phyloP scores from a whole-genome alignment of 108 stramenopile species.

The Stephanodiscus minutulus region DNA sequence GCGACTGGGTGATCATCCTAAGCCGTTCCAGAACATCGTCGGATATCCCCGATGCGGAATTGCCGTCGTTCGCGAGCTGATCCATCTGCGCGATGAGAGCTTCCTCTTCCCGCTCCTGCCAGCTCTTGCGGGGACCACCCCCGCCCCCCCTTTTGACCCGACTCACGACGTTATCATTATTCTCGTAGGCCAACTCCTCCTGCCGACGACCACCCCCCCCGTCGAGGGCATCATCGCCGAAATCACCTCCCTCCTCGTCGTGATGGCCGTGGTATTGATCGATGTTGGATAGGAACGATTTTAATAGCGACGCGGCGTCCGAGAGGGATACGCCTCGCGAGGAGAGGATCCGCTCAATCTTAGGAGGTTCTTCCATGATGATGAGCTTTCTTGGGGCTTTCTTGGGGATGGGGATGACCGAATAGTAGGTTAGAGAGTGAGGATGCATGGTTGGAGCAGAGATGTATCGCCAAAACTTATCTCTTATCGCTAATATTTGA shows the following conservation, averaged over 20 bases:
- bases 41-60: conserved; percentile 19
- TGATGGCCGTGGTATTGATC: conserved; percentile 13
- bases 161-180: not conserved
- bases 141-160: not conserved
- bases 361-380: conserved; percentile 48
- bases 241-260: not conserved
- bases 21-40: conserved; percentile 41
- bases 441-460: no score
- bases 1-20: conserved; percentile 32
- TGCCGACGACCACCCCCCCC: not conserved
- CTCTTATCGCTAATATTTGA: no score
- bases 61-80: not conserved
- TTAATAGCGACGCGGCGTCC: conserved; percentile 29
- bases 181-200: not conserved
- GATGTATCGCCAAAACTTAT: no score
- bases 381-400: no score
- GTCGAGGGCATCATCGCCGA: not conserved
- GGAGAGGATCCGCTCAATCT: conserved; percentile 36
- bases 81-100: conserved; percentile 26
- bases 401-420: not conserved
- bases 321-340: conserved; percentile 44
- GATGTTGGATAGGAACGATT: conserved; percentile 24
- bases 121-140: conserved; percentile 4
- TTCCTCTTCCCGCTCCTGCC: conserved; percentile 37
- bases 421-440: no score